Evolutionary conservation across 257 asterid species (phyloP).

Genomic region (Prunella vulgaris): DNA sequence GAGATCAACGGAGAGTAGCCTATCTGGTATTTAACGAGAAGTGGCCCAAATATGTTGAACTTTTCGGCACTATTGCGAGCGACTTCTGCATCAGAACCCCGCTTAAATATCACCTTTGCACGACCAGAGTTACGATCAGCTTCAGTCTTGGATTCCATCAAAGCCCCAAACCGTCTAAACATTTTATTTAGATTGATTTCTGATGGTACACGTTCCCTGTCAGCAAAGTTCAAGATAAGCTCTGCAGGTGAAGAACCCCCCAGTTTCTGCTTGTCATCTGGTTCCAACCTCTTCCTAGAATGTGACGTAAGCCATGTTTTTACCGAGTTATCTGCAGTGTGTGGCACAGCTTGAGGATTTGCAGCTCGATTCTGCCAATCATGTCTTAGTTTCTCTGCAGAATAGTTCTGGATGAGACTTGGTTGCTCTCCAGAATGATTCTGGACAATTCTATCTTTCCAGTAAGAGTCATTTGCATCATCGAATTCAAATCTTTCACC

Average conservation of each 20-base stretch:
- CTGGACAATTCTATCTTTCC: constrained; percentile 79
- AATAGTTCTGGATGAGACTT: constrained; percentile 48
- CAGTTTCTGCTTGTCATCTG: constrained; percentile 42
- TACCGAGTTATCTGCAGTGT: constrained; percentile 24
- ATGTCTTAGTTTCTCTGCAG: constrained; percentile 56
- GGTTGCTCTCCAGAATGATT: constrained; percentile 21
- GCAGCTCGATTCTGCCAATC: constrained; percentile 33
- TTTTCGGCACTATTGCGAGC: constrained; percentile 64
- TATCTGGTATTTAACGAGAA: constrained; percentile 60
- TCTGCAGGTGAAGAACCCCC: constrained; percentile 62
- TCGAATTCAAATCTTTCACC: constrained; percentile 77
- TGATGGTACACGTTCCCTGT: constrained; percentile 55
- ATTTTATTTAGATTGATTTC: constrained; percentile 64
- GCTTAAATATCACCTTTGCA: constrained; percentile 73
- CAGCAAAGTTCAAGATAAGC: constrained; percentile 59
- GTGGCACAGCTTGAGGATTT: constrained; percentile 24
- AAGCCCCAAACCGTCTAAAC: constrained; percentile 77
- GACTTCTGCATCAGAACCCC: constrained; percentile 81
- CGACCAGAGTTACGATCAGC: constrained; percentile 54
- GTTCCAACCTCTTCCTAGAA: constrained; percentile 51
- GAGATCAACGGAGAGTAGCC: constrained; percentile 63
- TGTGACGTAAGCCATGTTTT: constrained; percentile 42
- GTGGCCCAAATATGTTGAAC: constrained; percentile 70
- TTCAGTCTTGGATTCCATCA: constrained; percentile 85
- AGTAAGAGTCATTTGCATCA: constrained; percentile 73